phyloP scores from a whole-genome alignment of 176 grass and related monocot genomes.

The Themeda triandra region DNA sequence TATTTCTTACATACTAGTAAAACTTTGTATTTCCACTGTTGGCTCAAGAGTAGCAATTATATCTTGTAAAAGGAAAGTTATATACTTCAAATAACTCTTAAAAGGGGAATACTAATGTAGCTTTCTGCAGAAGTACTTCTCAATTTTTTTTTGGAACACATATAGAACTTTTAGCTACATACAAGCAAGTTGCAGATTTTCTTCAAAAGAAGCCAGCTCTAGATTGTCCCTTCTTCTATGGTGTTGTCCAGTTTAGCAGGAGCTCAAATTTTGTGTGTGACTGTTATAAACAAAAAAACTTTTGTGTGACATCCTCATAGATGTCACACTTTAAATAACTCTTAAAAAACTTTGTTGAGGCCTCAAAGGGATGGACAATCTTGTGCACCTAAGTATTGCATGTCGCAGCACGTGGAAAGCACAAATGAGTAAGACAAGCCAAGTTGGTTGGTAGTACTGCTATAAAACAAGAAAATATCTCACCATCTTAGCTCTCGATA shows the following conservation, averaged over 20 bases:
- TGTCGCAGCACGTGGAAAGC: conserved; percentile 18
- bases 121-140: not conserved
- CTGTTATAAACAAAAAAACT: too few species aligned
- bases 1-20: not conserved
- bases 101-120: not conserved
- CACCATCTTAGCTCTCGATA: not conserved
- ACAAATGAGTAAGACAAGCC: conserved; percentile 27
- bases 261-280: not conserved
- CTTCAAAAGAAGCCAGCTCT: conserved; percentile 2
- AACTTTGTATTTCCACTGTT: not conserved
- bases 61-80: not conserved
- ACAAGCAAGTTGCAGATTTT: conserved; percentile 10
- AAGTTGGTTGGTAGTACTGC: not conserved
- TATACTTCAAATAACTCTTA: not conserved
- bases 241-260: not conserved
- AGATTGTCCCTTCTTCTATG: conserved; percentile 1
- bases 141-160: not conserved
- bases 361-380: too few species aligned
- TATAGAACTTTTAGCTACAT: not conserved
- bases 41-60: not conserved
- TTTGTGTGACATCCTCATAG: not conserved
- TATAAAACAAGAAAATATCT: not conserved
- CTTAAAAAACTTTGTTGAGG: too few species aligned
- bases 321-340: too few species aligned
- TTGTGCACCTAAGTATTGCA: not conserved